These are phyloP conservation scores for Candida tropicalis DNA, from an alignment of 1,139 yeast species.

Conservation along the genomic window DNA sequence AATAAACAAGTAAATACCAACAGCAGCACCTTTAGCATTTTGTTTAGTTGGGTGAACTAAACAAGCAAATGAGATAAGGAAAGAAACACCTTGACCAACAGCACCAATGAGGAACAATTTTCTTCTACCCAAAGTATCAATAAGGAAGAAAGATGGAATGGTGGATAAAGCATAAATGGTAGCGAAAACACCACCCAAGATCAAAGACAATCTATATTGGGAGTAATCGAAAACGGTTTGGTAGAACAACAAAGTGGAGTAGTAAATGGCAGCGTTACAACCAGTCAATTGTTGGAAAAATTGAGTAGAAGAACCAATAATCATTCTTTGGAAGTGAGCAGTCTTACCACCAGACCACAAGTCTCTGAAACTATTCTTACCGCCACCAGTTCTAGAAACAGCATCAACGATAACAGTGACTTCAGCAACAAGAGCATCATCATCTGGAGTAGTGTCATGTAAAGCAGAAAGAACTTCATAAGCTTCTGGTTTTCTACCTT, in stretches of 20 bases:
- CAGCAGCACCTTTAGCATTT: constrained; percentile 51
- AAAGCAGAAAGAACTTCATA: constrained; percentile 42
- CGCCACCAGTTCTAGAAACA: constrained; percentile 40
- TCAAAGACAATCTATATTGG: constrained; percentile 53
- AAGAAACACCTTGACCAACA: constrained; percentile 45
- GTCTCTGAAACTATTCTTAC: constrained; percentile 49
- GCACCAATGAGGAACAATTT: constrained; percentile 55
- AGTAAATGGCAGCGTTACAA: constrained; percentile 70
- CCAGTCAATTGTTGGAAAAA: constrained; percentile 63
- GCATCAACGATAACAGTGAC: constrained; percentile 44
- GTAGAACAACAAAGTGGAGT: constrained; percentile 64
- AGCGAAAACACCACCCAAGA: constrained; percentile 66
- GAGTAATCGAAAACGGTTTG: constrained; percentile 46
- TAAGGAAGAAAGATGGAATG: constrained; percentile 62
- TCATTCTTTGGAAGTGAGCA: constrained; percentile 57
- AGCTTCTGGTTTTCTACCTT: constrained; percentile 55
- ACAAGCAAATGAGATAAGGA: constrained; percentile 46
- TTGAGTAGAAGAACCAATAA: constrained; percentile 63
- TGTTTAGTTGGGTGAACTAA: constrained; percentile 33
- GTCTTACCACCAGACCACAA: constrained; percentile 60
- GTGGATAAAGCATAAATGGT: constrained; percentile 65
- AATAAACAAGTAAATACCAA: constrained; percentile 56
- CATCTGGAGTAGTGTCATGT: constrained; percentile 38
- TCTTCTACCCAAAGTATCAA: constrained; percentile 72
- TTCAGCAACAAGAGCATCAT: constrained; percentile 50